Evolutionary conservation across 2,329 filamentous ascomycete species (phyloP), one percentile per base, ranked within the genome.

Genomic region (Ilyonectria destructans): DNA sequence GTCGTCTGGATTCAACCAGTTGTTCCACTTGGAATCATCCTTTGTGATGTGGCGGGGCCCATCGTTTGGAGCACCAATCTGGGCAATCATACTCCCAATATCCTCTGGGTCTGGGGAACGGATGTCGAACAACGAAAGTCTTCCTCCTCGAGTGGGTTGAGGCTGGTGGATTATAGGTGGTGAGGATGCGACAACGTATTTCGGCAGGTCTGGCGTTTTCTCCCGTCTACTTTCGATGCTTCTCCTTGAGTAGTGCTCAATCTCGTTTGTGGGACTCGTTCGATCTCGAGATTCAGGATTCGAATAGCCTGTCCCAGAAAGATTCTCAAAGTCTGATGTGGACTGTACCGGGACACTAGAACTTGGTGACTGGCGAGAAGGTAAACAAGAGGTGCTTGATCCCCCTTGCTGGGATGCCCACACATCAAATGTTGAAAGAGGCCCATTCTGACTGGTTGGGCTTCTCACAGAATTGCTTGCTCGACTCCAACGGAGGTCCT

Each of bases 401-500:
- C 19, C 10, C 10, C 33, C 19, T 51, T 17, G 54, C 9, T 33
- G 59, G 48, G 69, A 54, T 17, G 21, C 35, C 40, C 58, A 56
- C 3, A 51, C 43, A 9, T 51, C 58, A 19, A 55, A 46, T 3
- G 60, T 52, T 23, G 67, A 15, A 5, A 58, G 19, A 33, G 57
- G 40, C 8, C 33, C 59, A 37, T 37, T 37, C 10, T 65, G 48
- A 13, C 66, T 69, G 10, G 43, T 45, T 37, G 51, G 62, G 31
- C 71, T 79, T 58, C 73, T 65, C 6, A 78, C 62, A n/a, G 77
- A 75, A 49, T 78, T 77, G 40, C 67, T 74, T 6, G 65, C 64
- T 9, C 67, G 67, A 58, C 74, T 80, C 79, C 78, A 81, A 26
- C 72, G 73, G 60, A 78, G 69, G 31, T 73, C 67, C 33, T 77